phyloP scores from a whole-genome alignment of 2,329 filamentous ascomycete species.

The Aspergillus sp. region DNA sequence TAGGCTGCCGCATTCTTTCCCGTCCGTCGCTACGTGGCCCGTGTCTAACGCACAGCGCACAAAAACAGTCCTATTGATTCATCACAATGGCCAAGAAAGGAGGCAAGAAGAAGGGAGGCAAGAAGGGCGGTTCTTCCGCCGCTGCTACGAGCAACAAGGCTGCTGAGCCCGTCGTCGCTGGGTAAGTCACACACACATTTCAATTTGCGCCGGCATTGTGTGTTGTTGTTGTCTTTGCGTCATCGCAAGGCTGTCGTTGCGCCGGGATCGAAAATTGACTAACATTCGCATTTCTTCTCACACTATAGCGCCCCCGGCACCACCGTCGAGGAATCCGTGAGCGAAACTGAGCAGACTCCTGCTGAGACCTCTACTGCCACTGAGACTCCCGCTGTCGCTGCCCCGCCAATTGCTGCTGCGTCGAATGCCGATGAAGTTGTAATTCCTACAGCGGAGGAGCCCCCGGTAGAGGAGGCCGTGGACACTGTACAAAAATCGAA shows the following conservation, averaged over 20 bases:
- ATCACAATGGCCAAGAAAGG: slow-evolving; percentile 36
- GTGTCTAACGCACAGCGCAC: slow-evolving; percentile 9
- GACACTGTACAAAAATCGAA: slow-evolving; percentile 4
- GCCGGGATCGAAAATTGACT: not conserved
- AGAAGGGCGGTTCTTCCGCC: slow-evolving; percentile 25
- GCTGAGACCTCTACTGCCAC: slow-evolving; percentile 17
- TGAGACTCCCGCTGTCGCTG: not conserved
- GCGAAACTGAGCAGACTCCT: slow-evolving; percentile 17
- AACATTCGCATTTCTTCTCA: not conserved
- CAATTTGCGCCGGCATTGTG: not conserved
- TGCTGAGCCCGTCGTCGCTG: slow-evolving; percentile 28
- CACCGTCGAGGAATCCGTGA: slow-evolving; percentile 16
- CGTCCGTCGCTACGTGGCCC: slow-evolving; percentile 14
- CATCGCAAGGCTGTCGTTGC: not conserved
- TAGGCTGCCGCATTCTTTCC: not conserved
- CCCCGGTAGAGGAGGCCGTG: slow-evolving; percentile 11
- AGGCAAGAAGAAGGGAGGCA: slow-evolving; percentile 33
- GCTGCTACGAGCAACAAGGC: slow-evolving; percentile 24
- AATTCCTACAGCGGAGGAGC: slow-evolving; percentile 8
- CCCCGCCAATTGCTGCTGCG: slow-evolving; percentile 12
- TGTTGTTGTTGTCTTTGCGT: slow-evolving; percentile 6
- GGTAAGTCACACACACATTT: slow-evolving; percentile 28
- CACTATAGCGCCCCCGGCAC: slow-evolving; percentile 3
- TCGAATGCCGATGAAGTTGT: slow-evolving; percentile 8
- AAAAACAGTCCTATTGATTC: slow-evolving; percentile 3